Conservation (phyloP, 2,329 filamentous ascomycete genomes). For the Colletotrichum sidae region DNA sequence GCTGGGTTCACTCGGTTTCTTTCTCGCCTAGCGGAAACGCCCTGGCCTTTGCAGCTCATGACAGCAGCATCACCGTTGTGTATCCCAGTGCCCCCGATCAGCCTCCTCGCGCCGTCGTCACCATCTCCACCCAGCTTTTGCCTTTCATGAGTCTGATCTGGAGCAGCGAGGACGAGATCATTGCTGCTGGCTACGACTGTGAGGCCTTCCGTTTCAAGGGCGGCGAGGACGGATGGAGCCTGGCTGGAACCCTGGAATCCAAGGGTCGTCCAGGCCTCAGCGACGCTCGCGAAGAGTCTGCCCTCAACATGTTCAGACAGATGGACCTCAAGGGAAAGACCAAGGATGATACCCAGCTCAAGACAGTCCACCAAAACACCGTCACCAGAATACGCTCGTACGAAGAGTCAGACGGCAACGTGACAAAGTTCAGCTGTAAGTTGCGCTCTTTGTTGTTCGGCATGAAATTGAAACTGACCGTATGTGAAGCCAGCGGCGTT, state of each 20-base stretch:
- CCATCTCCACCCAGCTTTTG: constrained; percentile 87
- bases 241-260: constrained; percentile 83
- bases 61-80: constrained; percentile 96
- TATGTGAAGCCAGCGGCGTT: constrained; percentile 77
- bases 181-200: constrained; percentile 91
- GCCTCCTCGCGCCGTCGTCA: constrained; percentile 89
- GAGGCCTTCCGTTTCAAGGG: constrained; percentile 93
- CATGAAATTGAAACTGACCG: constrained; percentile 32
- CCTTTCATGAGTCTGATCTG: constrained; percentile 95
- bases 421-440: constrained; percentile 90
- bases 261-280: constrained; percentile 73
- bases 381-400: constrained; percentile 87
- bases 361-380: constrained; percentile 97
- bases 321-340: constrained; percentile 98
- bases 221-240: constrained; percentile 82
- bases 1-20: constrained; percentile 93
- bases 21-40: constrained; percentile 94
- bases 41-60: constrained; percentile 94
- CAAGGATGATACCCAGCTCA: constrained; percentile 92
- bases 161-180: constrained; percentile 92
- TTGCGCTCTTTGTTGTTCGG: constrained; percentile 41
- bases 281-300: constrained; percentile 84
- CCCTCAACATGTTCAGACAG: constrained; percentile 97
- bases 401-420: constrained; percentile 71
- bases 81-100: constrained; percentile 94